Evolutionary conservation across 2,329 filamentous ascomycete species (phyloP).

Genomic region (Thielaviopsis ethacetica): DNA sequence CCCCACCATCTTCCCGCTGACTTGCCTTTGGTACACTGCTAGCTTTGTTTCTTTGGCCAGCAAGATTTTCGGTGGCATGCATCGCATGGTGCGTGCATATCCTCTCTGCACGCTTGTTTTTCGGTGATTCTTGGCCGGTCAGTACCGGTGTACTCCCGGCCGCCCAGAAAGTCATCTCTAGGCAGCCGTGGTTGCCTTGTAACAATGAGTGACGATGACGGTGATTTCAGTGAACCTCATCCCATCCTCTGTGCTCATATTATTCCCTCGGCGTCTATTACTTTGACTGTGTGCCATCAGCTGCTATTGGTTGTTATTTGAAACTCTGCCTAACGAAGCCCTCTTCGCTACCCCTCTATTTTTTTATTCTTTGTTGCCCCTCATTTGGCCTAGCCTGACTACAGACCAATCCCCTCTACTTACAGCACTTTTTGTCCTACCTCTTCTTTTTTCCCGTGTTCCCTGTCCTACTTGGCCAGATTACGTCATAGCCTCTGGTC

Average conservation of each 20-base stretch:
- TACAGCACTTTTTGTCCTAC: background rate
- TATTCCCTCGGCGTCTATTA: background rate
- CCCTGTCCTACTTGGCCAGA: background rate
- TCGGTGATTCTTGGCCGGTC: background rate
- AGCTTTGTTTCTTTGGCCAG: background rate
- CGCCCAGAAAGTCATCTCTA: background rate
- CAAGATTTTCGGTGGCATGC: background rate
- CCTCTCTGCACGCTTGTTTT: background rate
- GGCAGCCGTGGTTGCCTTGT: background rate
- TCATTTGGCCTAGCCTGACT: background rate
- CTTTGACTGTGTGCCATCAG: background rate
- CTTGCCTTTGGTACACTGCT: background rate
- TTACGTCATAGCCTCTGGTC: background rate
- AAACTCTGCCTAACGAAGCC: background rate
- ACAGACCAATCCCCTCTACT: background rate
- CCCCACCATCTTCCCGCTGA: background rate
- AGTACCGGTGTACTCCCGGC: too few species aligned
- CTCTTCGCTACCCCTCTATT: background rate
- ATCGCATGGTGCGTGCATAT: background rate
- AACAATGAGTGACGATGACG: background rate
- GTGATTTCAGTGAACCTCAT: background rate
- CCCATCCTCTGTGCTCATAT: background rate
- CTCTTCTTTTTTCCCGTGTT: background rate
- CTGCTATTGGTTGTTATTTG: background rate
- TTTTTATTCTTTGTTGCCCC: background rate